Evolutionary conservation across 306 rosid species (phyloP).

Genomic region (Pueraria montana): DNA sequence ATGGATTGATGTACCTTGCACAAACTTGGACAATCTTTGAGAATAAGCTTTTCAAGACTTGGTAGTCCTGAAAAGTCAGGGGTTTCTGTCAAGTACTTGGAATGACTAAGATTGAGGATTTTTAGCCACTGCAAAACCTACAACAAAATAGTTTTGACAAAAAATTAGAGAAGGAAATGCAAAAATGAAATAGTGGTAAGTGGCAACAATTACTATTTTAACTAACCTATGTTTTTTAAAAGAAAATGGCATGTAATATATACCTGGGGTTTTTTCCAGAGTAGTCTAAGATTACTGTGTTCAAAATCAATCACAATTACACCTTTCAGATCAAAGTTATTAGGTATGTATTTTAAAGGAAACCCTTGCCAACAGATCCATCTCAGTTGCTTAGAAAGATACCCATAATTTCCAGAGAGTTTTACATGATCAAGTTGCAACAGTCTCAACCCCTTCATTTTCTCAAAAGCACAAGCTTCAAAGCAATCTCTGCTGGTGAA

Average conservation of each 20-base stretch:
- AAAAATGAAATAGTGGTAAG: neutral
- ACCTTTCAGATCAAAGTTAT: neutral
- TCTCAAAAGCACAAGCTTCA: neutral
- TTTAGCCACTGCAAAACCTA: neutral
- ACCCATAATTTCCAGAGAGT: neutral
- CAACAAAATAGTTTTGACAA: neutral
- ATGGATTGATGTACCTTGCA: slow-evolving; percentile 42
- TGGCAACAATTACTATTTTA: neutral
- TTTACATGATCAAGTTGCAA: neutral
- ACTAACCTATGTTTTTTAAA: neutral
- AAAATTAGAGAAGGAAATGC: neutral
- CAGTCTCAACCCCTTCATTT: neutral
- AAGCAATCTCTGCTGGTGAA: neutral
- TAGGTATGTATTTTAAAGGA: slow-evolving; percentile 38
- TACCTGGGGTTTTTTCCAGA: slow-evolving; percentile 53
- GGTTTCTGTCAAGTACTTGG: neutral
- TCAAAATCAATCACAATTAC: slow-evolving; percentile 49
- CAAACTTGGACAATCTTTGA: slow-evolving; percentile 41
- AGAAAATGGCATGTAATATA: neutral
- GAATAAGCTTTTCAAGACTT: slow-evolving; percentile 43
- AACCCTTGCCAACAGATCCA: slow-evolving; percentile 34
- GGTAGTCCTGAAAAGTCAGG: slow-evolving; percentile 18
- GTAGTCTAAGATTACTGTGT: slow-evolving; percentile 40
- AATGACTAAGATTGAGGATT: neutral
- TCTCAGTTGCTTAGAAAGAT: neutral